A percentile compares a stretch with the other conserved stretches of the same genome.
Conservation (phyloP, 1,284 basidiomycete genomes). For the Paramarasmius palmivorus region DNA sequence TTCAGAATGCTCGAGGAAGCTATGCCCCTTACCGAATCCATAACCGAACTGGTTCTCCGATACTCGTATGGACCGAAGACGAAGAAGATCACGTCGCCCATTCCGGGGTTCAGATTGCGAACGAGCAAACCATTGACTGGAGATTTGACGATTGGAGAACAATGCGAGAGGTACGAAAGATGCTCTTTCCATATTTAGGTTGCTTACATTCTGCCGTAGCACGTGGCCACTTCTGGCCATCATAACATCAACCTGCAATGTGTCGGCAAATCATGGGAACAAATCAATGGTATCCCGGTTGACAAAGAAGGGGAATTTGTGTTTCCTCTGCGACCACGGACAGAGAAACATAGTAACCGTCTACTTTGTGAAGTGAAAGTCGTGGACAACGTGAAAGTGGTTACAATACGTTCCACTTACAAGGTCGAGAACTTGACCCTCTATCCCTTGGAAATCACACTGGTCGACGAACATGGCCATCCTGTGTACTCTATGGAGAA, state of each 20-base stretch:
- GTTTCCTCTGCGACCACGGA: slow-evolving; percentile 82
- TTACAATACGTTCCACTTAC: slow-evolving; percentile 94
- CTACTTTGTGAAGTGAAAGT: slow-evolving; percentile 91
- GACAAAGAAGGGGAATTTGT: slow-evolving; percentile 94
- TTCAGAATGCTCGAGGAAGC: slow-evolving; percentile 78
- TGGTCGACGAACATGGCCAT: slow-evolving; percentile 86
- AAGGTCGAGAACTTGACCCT: slow-evolving; percentile 91
- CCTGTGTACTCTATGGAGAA: slow-evolving; percentile 83
- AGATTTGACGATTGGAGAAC: slow-evolving; percentile 97
- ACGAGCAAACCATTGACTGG: slow-evolving; percentile 89
- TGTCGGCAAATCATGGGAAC: slow-evolving; percentile 90
- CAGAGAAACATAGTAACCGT: slow-evolving; percentile 77
- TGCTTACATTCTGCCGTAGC: slow-evolving; percentile 45
- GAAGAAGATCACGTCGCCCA: slow-evolving; percentile 52
- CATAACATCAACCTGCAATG: slow-evolving; percentile 87
- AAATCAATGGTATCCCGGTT: slow-evolving; percentile 86
- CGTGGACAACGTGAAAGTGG: slow-evolving; percentile 92
- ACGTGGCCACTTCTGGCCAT: slow-evolving; percentile 77
- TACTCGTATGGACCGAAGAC: slow-evolving; percentile 82
- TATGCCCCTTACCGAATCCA: slow-evolving; percentile 93
- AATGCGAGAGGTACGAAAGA: slow-evolving; percentile 78
- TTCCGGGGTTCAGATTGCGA: slow-evolving; percentile 55
- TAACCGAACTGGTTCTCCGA: slow-evolving; percentile 86
- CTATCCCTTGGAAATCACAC: slow-evolving; percentile 90
- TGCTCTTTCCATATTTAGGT: background rate